A percentile compares a stretch with the other conserved stretches of the same genome.
phyloP scores from a whole-genome alignment of 2,329 filamentous ascomycete species.

The Aspergillus fischeri region DNA sequence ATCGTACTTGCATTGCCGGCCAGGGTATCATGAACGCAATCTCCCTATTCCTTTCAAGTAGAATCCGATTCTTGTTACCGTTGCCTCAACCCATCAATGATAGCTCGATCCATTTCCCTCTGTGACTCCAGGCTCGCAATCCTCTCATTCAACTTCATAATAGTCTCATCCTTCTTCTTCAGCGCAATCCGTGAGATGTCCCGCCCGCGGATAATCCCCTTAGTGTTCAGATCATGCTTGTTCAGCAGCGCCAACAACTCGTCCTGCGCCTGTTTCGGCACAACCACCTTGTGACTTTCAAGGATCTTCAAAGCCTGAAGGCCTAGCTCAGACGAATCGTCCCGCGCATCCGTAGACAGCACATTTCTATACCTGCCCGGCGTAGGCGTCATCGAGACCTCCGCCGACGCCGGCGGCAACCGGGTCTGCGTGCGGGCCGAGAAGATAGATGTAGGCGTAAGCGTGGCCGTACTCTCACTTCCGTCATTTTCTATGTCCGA shows the following conservation, averaged over 20 bases:
- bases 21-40: neutral
- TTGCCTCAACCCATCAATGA: conserved; percentile 39
- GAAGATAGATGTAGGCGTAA: conserved; percentile 12
- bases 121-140: conserved; percentile 57
- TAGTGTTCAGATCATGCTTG: conserved; percentile 54
- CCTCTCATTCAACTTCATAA: conserved; percentile 63
- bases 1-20: neutral
- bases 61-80: conserved; percentile 8
- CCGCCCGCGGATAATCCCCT: conserved; percentile 60
- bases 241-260: conserved; percentile 45
- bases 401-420: conserved; percentile 21
- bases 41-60: no score
- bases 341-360: conserved; percentile 15
- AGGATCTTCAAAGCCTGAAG: conserved; percentile 29
- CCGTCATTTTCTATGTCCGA: conserved; percentile 18
- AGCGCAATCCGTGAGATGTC: conserved; percentile 62
- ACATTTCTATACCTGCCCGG: conserved; percentile 28
- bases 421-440: conserved; percentile 4
- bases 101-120: conserved; percentile 49
- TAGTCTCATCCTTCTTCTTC: conserved; percentile 61
- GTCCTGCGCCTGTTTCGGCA: conserved; percentile 31
- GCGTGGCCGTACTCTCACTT: neutral
- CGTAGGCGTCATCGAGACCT: conserved; percentile 31
- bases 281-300: conserved; percentile 28
- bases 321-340: conserved; percentile 19